A percentile compares a stretch with the other conserved stretches of the same genome.
These are phyloP conservation scores for Lactifluus volemus DNA, from an alignment of 768 basidiomycete species.

Conservation along the genomic window DNA sequence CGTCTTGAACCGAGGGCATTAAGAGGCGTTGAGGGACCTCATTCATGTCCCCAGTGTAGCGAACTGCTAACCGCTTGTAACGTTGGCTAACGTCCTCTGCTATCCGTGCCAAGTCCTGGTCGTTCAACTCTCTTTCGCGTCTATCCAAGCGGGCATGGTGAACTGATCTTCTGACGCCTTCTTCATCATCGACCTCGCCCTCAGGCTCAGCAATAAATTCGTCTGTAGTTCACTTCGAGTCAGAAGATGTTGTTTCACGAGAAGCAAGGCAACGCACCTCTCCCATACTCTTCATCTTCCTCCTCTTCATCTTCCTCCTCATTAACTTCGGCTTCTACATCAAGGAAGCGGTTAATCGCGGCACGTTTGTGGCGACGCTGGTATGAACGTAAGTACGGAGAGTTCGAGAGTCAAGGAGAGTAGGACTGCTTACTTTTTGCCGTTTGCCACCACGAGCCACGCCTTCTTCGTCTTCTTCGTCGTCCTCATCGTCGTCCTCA, in stretches of 20 bases:
- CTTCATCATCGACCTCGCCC: constrained; percentile 59
- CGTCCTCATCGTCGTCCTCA: constrained; percentile 31
- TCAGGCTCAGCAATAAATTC: constrained; percentile 60
- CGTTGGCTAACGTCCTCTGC: constrained; percentile 75
- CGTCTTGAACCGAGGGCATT: constrained; percentile 96
- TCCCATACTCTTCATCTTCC: constrained; percentile 66
- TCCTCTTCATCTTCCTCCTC: constrained; percentile 96
- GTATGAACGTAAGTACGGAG: constrained; percentile 9
- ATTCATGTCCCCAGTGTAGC: constrained; percentile 88
- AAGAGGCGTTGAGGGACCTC: constrained; percentile 86
- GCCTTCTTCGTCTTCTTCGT: constrained; percentile 33
- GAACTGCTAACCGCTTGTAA: constrained; percentile 59
- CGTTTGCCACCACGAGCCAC: constrained; percentile 46
- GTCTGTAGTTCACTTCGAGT: constrained; percentile 32
- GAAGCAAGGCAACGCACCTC: constrained; percentile 25
- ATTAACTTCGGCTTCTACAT: constrained; percentile 93
- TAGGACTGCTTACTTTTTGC: constrained; percentile 40
- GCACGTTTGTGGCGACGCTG: constrained; percentile 61
- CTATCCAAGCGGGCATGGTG: constrained; percentile 66
- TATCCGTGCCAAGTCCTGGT: constrained; percentile 75
- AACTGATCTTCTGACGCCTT: constrained; percentile 37
- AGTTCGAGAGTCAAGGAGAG: not conserved
- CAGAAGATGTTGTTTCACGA: not conserved
- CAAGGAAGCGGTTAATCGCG: constrained; percentile 75
- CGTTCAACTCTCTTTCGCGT: constrained; percentile 62